Evolutionary conservation across 257 asterid species (phyloP).

Genomic region (Nemophila menziesii): DNA sequence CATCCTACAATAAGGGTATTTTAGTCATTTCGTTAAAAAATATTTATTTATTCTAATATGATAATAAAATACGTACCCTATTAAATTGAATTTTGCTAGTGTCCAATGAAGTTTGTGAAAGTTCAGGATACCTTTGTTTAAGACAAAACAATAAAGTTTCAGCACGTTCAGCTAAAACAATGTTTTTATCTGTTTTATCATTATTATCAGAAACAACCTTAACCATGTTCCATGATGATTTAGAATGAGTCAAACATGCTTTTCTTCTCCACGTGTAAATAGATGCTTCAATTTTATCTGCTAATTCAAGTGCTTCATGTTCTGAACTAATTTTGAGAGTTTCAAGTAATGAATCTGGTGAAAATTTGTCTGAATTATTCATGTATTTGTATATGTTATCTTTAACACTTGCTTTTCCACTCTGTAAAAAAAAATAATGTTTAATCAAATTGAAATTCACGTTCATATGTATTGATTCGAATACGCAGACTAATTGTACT

Average conservation of each 20-base stretch:
- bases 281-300: conserved; percentile 75
- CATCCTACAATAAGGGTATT: conserved; percentile 41
- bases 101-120: conserved; percentile 78
- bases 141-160: conserved; percentile 55
- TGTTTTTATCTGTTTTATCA: conserved; percentile 63
- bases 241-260: conserved; percentile 43
- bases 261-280: conserved; percentile 80
- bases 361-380: conserved; percentile 45
- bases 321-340: conserved; percentile 51
- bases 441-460: background rate
- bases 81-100: conserved; percentile 72
- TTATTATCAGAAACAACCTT: conserved; percentile 61
- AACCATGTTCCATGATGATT: conserved; percentile 78
- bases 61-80: conserved; percentile 26
- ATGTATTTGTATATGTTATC: conserved; percentile 61
- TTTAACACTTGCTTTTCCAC: conserved; percentile 83
- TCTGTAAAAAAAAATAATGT: conserved; percentile 23
- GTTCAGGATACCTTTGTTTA: conserved; percentile 77
- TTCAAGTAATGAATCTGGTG: conserved; percentile 54
- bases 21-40: background rate
- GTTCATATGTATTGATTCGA: background rate
- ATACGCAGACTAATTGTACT: background rate
- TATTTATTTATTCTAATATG: background rate
- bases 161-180: conserved; percentile 56
- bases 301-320: conserved; percentile 78